phyloP scores from a whole-genome alignment of 1,284 basidiomycete species.

The Ganoderma lingzhi region DNA sequence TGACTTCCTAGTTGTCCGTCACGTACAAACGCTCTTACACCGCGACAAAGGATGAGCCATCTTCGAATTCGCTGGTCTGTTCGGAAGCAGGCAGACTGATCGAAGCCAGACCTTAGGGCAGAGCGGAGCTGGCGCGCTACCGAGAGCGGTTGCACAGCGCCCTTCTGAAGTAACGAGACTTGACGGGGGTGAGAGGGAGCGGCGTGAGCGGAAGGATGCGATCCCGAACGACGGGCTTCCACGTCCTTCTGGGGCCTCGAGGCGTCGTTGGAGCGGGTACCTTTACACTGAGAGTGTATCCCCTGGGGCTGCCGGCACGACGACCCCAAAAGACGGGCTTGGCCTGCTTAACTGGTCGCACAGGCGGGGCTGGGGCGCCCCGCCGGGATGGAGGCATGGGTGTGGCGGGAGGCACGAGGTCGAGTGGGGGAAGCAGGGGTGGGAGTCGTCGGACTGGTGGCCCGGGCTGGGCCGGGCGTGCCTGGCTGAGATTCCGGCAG shows the following conservation, averaged over 20 bases:
- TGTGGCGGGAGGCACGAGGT: not conserved
- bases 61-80: not conserved
- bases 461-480: not conserved
- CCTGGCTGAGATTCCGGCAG: constrained; percentile 1
- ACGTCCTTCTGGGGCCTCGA: not conserved
- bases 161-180: not conserved
- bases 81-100: not conserved
- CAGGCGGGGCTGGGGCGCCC: not conserved
- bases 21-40: not conserved
- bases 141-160: not conserved
- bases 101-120: not conserved
- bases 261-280: not conserved
- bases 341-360: not conserved
- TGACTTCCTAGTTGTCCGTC: not conserved
- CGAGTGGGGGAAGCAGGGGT: not conserved
- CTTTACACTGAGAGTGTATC: not conserved
- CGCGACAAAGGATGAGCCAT: not conserved
- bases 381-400: constrained; percentile 1
- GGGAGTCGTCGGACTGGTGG: not conserved
- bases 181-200: not conserved
- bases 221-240: not conserved
- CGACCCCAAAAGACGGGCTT: constrained; percentile 1
- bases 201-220: not conserved
- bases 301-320: constrained; percentile 1
- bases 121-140: not conserved